A percentile compares a stretch with the other conserved stretches of the same genome.
Evolutionary conservation across 2,329 filamentous ascomycete genomes (phyloP).

Genomic region (Gaeumannomyces tritici): DNA sequence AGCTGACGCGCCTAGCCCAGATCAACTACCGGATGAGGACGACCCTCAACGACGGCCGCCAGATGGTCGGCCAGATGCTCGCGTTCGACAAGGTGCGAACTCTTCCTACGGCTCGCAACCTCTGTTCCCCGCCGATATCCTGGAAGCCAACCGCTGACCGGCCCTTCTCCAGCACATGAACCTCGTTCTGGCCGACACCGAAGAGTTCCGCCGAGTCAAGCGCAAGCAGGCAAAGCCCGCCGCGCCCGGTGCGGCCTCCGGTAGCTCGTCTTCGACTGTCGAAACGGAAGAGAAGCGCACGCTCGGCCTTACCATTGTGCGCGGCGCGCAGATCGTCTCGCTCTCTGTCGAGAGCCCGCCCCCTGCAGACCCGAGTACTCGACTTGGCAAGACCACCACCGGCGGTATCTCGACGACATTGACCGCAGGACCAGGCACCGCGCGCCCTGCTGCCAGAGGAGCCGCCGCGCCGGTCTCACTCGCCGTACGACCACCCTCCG

Average conservation of each 20-base stretch:
- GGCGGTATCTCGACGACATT: constrained; percentile 62
- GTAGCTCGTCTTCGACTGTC: constrained; percentile 51
- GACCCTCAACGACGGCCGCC: constrained; percentile 86
- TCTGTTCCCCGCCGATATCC: not conserved
- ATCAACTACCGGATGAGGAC: constrained; percentile 99
- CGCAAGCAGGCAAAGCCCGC: constrained; percentile 67
- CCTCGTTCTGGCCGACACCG: constrained; percentile 93
- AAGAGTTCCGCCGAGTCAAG: constrained; percentile 92
- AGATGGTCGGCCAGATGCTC: constrained; percentile 97
- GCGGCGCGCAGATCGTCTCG: constrained; percentile 89
- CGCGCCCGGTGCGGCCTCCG: constrained; percentile 44
- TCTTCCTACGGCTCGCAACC: not conserved
- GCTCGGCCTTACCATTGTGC: constrained; percentile 88
- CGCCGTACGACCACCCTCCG: constrained; percentile 43
- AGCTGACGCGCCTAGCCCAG: constrained; percentile 37
- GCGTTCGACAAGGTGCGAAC: constrained; percentile 83
- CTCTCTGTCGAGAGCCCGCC: constrained; percentile 93
- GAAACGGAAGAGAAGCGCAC: constrained; percentile 96
- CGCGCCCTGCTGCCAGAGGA: constrained; percentile 83
- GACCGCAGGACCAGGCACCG: constrained; percentile 77
- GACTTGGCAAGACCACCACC: constrained; percentile 69
- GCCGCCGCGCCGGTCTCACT: constrained; percentile 62
- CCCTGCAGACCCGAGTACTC: constrained; percentile 82
- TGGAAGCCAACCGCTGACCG: not conserved
- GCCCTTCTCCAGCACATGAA: constrained; percentile 76